These are phyloP conservation scores for Kuraishia borneana DNA, from an alignment of 805 yeast species.

Conservation along the genomic window DNA sequence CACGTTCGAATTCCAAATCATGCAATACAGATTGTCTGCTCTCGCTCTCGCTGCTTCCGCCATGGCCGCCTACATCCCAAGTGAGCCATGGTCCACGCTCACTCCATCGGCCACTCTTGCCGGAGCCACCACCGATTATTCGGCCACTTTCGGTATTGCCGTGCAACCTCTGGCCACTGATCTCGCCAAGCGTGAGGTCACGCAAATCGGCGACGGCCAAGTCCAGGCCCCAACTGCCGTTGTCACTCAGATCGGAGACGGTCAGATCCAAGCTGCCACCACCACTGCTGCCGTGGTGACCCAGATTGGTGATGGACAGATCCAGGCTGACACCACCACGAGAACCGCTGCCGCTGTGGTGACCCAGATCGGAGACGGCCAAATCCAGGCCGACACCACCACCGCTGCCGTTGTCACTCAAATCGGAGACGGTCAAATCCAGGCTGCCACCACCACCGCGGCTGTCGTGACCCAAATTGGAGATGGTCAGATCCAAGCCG, in stretches of 20 bases:
- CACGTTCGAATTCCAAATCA: background rate
- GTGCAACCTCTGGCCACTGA: slow-evolving; percentile 41
- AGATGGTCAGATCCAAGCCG: slow-evolving; percentile 37
- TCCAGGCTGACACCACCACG: slow-evolving; percentile 32
- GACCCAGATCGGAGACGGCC: slow-evolving; percentile 27
- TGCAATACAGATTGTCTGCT: slow-evolving; percentile 6
- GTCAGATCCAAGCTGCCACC: slow-evolving; percentile 29
- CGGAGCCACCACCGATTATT: slow-evolving; percentile 47
- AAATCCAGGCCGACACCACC: slow-evolving; percentile 22
- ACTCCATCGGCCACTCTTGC: slow-evolving; percentile 44
- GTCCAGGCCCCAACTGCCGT: slow-evolving; percentile 38
- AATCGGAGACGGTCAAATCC: slow-evolving; percentile 44
- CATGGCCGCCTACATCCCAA: slow-evolving; percentile 51
- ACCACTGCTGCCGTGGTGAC: slow-evolving; percentile 21
- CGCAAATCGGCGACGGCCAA: slow-evolving; percentile 56
- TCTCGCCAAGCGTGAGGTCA: slow-evolving; percentile 24
- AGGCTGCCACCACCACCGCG: slow-evolving; percentile 28
- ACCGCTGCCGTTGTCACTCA: slow-evolving; percentile 30
- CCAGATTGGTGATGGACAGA: slow-evolving; percentile 44
- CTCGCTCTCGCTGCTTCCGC: slow-evolving; percentile 34
- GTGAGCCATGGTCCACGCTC: slow-evolving; percentile 62
- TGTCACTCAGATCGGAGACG: slow-evolving; percentile 35
- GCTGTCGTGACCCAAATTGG: slow-evolving; percentile 33
- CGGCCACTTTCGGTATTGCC: slow-evolving; percentile 56
- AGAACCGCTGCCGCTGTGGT: slow-evolving; percentile 22